These are phyloP conservation scores for Pleoardoris graminearum DNA, from an alignment of 2,329 filamentous ascomycete genomes.

Conservation along the genomic window DNA sequence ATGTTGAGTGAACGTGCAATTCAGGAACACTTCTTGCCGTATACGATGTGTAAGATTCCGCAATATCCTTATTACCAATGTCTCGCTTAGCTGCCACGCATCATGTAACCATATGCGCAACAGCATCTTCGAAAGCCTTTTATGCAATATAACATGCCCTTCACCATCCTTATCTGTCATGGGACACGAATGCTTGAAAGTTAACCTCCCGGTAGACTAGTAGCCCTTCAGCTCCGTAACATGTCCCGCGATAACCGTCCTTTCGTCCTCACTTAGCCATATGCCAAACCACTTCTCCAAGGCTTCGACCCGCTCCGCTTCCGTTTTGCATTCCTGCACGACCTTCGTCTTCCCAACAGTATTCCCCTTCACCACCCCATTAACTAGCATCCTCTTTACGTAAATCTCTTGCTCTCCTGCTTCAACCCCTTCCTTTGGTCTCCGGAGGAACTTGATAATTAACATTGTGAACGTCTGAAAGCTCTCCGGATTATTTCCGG, in stretches of 20 bases:
- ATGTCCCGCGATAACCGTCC: constrained; percentile 37
- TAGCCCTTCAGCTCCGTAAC: constrained; percentile 25
- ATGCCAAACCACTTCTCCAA: constrained; percentile 49
- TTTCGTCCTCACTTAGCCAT: constrained; percentile 42
- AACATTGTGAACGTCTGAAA: constrained; percentile 40
- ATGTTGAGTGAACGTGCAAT: too few relatives aligned
- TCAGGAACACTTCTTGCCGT: too few relatives aligned
- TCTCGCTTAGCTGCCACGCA: too few relatives aligned
- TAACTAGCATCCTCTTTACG: constrained; percentile 47
- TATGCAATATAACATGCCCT: too few relatives aligned
- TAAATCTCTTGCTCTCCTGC: constrained; percentile 32
- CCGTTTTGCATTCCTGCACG: constrained; percentile 43
- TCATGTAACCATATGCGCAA: too few relatives aligned
- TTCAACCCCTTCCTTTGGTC: constrained; percentile 33
- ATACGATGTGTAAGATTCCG: too few relatives aligned
- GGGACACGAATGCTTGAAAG: too few relatives aligned
- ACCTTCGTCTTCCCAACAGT: constrained; percentile 47
- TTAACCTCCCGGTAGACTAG: too few relatives aligned
- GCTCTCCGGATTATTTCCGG: constrained; percentile 33
- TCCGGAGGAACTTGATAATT: constrained; percentile 46
- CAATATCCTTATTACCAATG: too few relatives aligned
- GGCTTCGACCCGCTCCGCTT: constrained; percentile 46
- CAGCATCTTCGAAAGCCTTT: too few relatives aligned
- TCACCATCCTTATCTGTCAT: too few relatives aligned
- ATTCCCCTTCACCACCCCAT: constrained; percentile 51